Percentiles rank a stretch among this genome's conserved stretches.
These are phyloP conservation scores for Pseudopyrenochaeta lycopersici DNA, from an alignment of 2,329 filamentous ascomycete species.

Conservation along the genomic window DNA sequence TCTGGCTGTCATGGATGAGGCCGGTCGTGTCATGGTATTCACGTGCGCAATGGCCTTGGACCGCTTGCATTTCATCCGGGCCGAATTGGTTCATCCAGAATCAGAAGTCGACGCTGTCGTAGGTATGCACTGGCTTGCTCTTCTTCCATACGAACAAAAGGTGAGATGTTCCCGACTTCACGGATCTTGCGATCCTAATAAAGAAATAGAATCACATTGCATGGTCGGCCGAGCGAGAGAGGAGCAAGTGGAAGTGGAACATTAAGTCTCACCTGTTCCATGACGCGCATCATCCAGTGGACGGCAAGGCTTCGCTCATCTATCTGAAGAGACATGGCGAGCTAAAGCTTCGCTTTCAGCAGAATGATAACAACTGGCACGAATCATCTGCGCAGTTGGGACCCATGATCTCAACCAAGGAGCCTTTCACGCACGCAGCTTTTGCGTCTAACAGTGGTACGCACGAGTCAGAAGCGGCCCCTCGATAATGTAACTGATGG, in stretches of 20 bases:
- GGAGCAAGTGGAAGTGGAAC: conserved; percentile 72
- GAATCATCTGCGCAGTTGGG: conserved; percentile 79
- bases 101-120: conserved; percentile 82
- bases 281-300: conserved; percentile 77
- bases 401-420: conserved; percentile 70
- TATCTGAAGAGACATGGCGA: conserved; percentile 78
- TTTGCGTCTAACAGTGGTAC: conserved; percentile 73
- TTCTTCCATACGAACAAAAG: conserved; percentile 53
- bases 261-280: conserved; percentile 71
- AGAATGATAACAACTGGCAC: conserved; percentile 75
- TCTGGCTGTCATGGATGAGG: conserved; percentile 81
- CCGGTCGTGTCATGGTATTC: conserved; percentile 79
- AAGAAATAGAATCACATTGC: conserved; percentile 43
- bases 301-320: conserved; percentile 76
- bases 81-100: conserved; percentile 71
- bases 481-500: conserved; percentile 4
- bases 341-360: conserved; percentile 80
- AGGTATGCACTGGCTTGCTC: conserved; percentile 82
- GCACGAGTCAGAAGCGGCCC: conserved; percentile 54
- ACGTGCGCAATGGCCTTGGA: conserved; percentile 78
- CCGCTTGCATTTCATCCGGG: conserved; percentile 69
- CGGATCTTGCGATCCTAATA: conserved; percentile 6
- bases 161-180: conserved; percentile 19
- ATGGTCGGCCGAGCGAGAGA: conserved; percentile 51
- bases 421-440: conserved; percentile 51